Evolutionary conservation across 495 filamentous ascomycete genomes (phyloP).

Genomic region (Neurospora sp.): DNA sequence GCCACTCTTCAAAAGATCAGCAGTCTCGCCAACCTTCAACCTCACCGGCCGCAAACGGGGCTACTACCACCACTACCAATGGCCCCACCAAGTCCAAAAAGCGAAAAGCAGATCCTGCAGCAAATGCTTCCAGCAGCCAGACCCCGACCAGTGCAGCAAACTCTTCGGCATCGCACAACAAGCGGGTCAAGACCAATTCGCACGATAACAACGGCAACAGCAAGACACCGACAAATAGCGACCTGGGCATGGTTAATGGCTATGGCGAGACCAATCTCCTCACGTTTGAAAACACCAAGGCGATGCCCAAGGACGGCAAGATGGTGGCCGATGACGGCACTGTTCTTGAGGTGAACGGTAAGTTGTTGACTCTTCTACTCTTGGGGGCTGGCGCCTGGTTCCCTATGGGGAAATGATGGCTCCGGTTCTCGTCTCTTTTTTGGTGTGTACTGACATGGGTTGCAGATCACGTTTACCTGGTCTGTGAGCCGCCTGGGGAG

Average conservation of each 20-base stretch:
- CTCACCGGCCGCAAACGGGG: constrained; percentile 26
- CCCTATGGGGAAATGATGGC: not conserved
- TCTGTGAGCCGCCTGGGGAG: constrained; percentile 95
- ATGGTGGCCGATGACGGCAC: constrained; percentile 88
- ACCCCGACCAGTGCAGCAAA: constrained; percentile 30
- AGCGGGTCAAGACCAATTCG: constrained; percentile 35
- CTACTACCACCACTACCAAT: constrained; percentile 35
- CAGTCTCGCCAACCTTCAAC: constrained; percentile 10
- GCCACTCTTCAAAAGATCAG: constrained; percentile 15
- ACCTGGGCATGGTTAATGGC: constrained; percentile 14
- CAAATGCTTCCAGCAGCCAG: constrained; percentile 33
- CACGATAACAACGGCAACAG: constrained; percentile 23
- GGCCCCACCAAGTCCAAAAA: constrained; percentile 50
- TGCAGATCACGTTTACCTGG: constrained; percentile 90
- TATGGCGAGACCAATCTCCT: constrained; percentile 67
- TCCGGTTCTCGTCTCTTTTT: constrained; percentile 6
- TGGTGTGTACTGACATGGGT: constrained; percentile 17
- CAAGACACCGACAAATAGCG: constrained; percentile 24
- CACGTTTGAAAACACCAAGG: constrained; percentile 63
- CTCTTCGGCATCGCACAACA: constrained; percentile 19
- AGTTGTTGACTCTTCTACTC: constrained; percentile 30
- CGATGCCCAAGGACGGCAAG: constrained; percentile 63
- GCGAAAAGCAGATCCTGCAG: constrained; percentile 54
- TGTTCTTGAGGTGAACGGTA: constrained; percentile 74
- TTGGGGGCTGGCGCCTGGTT: not conserved